Evolutionary conservation across 371 early-diverging fungal species (phyloP), one percentile per base, ranked within the genome.

Genomic region (Parasitella parasitica): DNA sequence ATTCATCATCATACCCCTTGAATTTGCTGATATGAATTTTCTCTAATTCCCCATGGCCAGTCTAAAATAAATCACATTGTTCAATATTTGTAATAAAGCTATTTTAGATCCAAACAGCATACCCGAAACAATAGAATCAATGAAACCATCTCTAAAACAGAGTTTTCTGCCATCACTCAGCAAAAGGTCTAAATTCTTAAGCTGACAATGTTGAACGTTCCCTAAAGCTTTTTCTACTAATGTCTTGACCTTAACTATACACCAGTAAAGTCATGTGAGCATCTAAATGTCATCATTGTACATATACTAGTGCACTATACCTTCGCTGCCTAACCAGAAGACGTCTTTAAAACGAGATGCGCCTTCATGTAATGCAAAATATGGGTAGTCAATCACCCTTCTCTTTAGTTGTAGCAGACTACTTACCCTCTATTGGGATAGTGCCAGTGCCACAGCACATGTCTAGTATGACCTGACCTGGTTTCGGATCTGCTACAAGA

Each of bases 21-120:
- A 32, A 77, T 73, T 13, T 69, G 64, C 3, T 56, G 43, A 61
- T 43, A 77, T 0, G 76, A 67, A 6, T 70, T 72, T 52, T 80
- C 80, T 20, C 80, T 68, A 13, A 73, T 20, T 27, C 80, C 80
- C 80, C 80, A 80, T 22, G 80, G 80, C 73, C 75, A 77, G 51
- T 80, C 80, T 77, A 60, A 32, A 39, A 22, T 2, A 22, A 37
- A 24, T 24, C 18, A 36, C 37, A 34, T 34, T 54, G 27, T n/a
- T n/a, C n/a, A n/a, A n/a, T n/a, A n/a, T n/a, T n/a, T 3, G 6
- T 39, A 3, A 39, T 4, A 16, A 39, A 39, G 22, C 36, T 13
- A 22, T 46, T 6, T 18, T 26, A 49, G 18, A 9, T 15, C 30
- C 12, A 15, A 41, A 24, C 41, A 15, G 37, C 54, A 16, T 69